phyloP scores from a whole-genome alignment of 257 asterid genomes.

The Solanum chaucha region DNA sequence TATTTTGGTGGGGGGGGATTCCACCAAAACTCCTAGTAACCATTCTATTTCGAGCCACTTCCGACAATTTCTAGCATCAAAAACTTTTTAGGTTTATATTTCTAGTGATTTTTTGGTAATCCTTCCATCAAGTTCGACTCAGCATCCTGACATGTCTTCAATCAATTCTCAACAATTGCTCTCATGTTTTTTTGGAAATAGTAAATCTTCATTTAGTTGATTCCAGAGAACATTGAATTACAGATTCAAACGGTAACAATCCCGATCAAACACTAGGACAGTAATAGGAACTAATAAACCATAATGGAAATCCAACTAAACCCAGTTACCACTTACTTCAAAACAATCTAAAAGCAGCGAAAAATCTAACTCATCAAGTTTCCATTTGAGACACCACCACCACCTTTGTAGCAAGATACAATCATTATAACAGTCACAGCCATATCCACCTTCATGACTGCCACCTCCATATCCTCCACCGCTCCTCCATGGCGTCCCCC shows the following conservation, averaged over 20 bases:
- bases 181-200: neutral
- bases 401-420: neutral
- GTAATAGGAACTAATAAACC: neutral
- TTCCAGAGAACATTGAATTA: neutral
- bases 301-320: neutral
- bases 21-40: neutral
- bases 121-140: neutral
- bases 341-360: neutral
- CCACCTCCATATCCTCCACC: neutral
- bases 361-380: neutral
- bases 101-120: neutral
- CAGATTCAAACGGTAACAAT: neutral
- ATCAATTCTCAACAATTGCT: neutral
- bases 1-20: neutral
- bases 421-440: neutral
- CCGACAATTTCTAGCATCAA: neutral
- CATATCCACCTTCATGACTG: neutral
- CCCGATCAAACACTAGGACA: neutral
- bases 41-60: neutral
- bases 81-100: neutral
- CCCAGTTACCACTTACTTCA: neutral
- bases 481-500: neutral
- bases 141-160: neutral
- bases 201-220: neutral
- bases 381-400: neutral